Percentiles rank a stretch among this genome's conserved stretches.
phyloP scores from a whole-genome alignment of 176 grass and related monocot species.

The Rhipidocladum racemiflorum region DNA sequence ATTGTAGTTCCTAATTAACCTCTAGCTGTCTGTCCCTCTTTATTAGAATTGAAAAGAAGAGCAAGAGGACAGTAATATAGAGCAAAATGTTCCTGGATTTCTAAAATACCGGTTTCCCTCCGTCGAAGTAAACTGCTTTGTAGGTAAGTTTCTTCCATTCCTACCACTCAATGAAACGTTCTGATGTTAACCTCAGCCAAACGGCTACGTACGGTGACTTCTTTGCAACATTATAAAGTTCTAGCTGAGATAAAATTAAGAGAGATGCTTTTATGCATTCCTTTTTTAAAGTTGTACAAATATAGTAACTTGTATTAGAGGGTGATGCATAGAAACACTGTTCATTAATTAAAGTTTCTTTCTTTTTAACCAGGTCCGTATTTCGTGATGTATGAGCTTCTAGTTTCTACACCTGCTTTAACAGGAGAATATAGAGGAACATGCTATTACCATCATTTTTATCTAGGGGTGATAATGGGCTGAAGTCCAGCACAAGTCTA shows the following conservation, averaged over 20 bases:
- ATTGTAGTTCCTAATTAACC: background rate
- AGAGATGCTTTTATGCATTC: no score
- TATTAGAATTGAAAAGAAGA: background rate
- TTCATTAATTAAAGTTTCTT: background rate
- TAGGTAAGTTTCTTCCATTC: background rate
- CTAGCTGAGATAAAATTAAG: background rate
- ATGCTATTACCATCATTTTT: background rate
- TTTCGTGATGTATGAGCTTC: background rate
- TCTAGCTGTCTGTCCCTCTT: constrained; percentile 14
- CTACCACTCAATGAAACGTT: background rate
- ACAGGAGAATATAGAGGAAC: background rate
- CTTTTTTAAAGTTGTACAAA: no score
- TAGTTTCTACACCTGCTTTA: no score
- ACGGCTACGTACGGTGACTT: background rate
- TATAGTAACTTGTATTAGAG: no score
- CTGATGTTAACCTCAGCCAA: background rate
- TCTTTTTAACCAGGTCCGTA: background rate
- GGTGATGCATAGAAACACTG: no score
- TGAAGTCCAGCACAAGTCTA: no score
- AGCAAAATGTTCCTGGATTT: background rate
- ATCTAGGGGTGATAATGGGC: no score
- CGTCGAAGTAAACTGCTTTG: background rate
- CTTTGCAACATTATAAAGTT: background rate
- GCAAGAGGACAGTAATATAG: background rate
- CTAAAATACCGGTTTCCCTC: background rate